phyloP scores from a whole-genome alignment of 2,329 filamentous ascomycete genomes.

The Phoma sp. region DNA sequence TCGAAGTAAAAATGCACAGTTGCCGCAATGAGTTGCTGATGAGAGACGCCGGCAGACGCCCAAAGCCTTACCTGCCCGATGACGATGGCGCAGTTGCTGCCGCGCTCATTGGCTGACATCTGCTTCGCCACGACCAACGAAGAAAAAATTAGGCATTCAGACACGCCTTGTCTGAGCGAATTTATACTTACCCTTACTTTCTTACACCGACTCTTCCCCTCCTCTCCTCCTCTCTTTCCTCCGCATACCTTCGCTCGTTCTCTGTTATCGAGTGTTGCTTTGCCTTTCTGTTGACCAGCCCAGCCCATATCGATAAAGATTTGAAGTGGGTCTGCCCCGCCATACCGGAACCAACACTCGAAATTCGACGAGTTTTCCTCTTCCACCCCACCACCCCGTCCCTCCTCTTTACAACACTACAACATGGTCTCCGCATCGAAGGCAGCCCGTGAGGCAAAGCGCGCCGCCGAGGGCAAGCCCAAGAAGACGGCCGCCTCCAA shows the following conservation, averaged over 20 bases:
- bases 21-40: neutral
- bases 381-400: constrained; percentile 26
- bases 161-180: constrained; percentile 17
- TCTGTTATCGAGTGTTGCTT: constrained; percentile 17
- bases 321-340: constrained; percentile 16
- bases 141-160: constrained; percentile 33
- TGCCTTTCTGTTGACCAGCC: constrained; percentile 10
- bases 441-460: constrained; percentile 71
- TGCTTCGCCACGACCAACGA: constrained; percentile 27
- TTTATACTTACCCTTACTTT: constrained; percentile 9
- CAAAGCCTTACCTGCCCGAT: constrained; percentile 29
- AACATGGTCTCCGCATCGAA: constrained; percentile 73
- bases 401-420: constrained; percentile 23
- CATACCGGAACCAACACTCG: constrained; percentile 10
- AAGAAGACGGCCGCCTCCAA: constrained; percentile 77
- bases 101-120: constrained; percentile 28
- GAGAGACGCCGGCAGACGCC: neutral
- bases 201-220: constrained; percentile 8
- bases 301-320: constrained; percentile 26
- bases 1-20: neutral
- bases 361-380: constrained; percentile 26
- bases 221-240: constrained; percentile 6
- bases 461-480: constrained; percentile 72
- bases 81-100: constrained; percentile 18
- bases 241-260: constrained; percentile 19